These are phyloP conservation scores for Lenwebbia sp. DNA, from an alignment of 345 rosid species.

Conservation along the genomic window DNA sequence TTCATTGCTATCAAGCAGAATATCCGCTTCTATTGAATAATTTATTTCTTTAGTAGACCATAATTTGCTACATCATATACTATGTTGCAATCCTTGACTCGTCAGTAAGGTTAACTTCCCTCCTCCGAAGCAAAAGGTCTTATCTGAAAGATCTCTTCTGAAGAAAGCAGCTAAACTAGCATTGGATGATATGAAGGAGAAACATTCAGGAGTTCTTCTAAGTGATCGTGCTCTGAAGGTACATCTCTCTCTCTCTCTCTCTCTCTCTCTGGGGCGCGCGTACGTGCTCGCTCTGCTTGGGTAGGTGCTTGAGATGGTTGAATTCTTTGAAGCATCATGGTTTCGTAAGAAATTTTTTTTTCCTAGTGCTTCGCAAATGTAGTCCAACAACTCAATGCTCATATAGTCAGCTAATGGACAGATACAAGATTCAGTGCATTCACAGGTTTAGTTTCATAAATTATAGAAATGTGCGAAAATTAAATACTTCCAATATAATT, in stretches of 20 bases:
- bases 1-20: slow-evolving; percentile 65
- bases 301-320: neutral
- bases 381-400: neutral
- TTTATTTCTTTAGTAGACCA: neutral
- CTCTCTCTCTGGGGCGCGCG: neutral
- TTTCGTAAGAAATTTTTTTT: neutral
- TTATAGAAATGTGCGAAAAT: neutral
- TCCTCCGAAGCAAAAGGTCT: slow-evolving; percentile 27
- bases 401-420: neutral
- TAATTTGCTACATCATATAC: neutral
- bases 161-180: slow-evolving; percentile 60
- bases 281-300: neutral
- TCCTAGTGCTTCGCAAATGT: neutral
- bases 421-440: neutral
- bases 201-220: slow-evolving; percentile 52
- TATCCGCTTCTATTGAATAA: slow-evolving; percentile 23
- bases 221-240: slow-evolving; percentile 77
- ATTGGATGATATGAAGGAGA: slow-evolving; percentile 73
- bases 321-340: neutral
- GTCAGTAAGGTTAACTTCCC: slow-evolving; percentile 15
- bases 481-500: neutral
- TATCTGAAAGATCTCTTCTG: slow-evolving; percentile 31
- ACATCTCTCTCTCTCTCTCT: neutral
- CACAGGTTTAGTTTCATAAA: neutral
- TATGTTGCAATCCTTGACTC: slow-evolving; percentile 25